A percentile compares a stretch with the other conserved stretches of the same genome.
These are phyloP conservation scores for Pythium aphanidermatum DNA, from an alignment of 352 stramenopile genomes.

Conservation along the genomic window DNA sequence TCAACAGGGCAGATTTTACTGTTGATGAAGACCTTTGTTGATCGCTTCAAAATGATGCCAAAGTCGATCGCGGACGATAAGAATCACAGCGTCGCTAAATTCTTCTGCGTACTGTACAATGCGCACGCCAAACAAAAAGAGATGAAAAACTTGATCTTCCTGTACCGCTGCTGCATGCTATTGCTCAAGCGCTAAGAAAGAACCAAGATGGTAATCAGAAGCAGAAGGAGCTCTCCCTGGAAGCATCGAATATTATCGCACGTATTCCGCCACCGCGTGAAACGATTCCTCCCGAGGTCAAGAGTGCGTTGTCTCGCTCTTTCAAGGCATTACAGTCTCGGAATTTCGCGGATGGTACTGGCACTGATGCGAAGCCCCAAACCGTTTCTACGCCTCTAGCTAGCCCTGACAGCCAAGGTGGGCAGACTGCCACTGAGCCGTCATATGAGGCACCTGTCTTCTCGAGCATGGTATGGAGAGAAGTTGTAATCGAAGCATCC, in stretches of 20 bases:
- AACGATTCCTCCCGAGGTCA: conserved; percentile 63
- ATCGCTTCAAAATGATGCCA: conserved; percentile 68
- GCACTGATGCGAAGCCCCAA: conserved; percentile 15
- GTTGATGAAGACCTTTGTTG: conserved; percentile 76
- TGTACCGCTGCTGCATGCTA: conserved; percentile 58
- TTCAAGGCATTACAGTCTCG: conserved; percentile 76
- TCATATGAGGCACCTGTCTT: conserved; percentile 49
- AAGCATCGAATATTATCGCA: conserved; percentile 66
- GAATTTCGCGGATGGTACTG: conserved; percentile 42
- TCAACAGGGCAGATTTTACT: conserved; percentile 77
- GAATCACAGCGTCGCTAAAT: conserved; percentile 58
- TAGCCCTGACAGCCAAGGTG: conserved; percentile 50
- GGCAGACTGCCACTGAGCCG: conserved; percentile 32
- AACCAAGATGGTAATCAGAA: conserved; percentile 78
- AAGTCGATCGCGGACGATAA: conserved; percentile 74
- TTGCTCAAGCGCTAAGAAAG: conserved; percentile 73
- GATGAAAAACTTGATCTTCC: conserved; percentile 73
- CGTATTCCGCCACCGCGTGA: conserved; percentile 69
- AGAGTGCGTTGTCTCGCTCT: conserved; percentile 53
- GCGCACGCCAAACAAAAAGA: conserved; percentile 76
- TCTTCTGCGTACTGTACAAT: conserved; percentile 84
- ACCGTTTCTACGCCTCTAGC: conserved; percentile 51
- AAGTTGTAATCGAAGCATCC: conserved; percentile 57
- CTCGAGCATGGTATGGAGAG: conserved; percentile 58
- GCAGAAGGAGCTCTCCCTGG: conserved; percentile 63